phyloP scores from a whole-genome alignment of 2,329 filamentous ascomycete genomes.

The Claviceps citrina region DNA sequence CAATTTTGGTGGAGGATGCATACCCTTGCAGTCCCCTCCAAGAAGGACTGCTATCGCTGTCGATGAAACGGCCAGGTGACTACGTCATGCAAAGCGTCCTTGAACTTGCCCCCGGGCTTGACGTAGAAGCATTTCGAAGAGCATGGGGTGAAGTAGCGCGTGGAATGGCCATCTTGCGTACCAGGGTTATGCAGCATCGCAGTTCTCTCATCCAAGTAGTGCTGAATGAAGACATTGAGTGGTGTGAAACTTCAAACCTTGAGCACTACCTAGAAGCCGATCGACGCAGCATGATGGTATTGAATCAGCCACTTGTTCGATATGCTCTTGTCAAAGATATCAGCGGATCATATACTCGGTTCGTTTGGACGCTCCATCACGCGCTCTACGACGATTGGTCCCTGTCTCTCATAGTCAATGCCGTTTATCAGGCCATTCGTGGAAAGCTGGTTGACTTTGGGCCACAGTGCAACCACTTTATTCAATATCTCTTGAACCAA shows the following conservation, averaged over 20 bases:
- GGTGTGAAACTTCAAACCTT: no score
- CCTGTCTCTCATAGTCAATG: no score
- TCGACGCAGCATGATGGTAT: constrained; percentile 27
- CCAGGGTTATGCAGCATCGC: no score
- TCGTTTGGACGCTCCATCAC: constrained; percentile 32
- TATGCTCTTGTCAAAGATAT: constrained; percentile 7
- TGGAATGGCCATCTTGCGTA: constrained; percentile 24
- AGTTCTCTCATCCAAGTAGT: constrained; percentile 1
- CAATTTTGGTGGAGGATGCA: no score
- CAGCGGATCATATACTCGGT: neutral
- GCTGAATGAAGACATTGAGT: constrained; percentile 12
- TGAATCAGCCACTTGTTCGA: constrained; percentile 1
- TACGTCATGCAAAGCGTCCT: constrained; percentile 33
- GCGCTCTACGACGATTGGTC: constrained; percentile 39
- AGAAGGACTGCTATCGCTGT: constrained; percentile 33
- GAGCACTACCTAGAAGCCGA: constrained; percentile 15
- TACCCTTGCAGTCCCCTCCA: constrained; percentile 37
- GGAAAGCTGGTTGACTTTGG: no score
- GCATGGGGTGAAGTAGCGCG: constrained; percentile 22
- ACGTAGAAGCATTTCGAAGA: constrained; percentile 18
- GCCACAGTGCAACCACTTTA: no score
- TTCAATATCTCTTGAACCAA: no score
- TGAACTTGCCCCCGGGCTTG: constrained; percentile 16
- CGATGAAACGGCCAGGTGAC: constrained; percentile 24
- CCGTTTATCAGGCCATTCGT: no score